Percentiles rank a stretch among this genome's conserved stretches.
Conservation (phyloP, 1,284 basidiomycete species). For the Leccinum solheimii region DNA sequence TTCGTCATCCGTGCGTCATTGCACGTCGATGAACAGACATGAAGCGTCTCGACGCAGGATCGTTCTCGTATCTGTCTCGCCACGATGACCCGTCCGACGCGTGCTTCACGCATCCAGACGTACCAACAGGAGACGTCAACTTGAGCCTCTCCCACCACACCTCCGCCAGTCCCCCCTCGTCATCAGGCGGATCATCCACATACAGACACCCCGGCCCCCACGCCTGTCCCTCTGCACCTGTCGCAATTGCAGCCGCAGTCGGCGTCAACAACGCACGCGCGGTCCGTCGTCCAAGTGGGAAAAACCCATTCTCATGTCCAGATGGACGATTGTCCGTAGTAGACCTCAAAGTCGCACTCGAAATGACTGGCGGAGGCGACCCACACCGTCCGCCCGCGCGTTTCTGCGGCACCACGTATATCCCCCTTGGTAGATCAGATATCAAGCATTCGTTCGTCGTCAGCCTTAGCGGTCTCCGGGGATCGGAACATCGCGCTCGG, state of each 20-base stretch:
- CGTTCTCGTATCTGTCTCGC: conserved; percentile 25
- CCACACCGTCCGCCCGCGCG: background rate
- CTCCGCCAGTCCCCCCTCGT: conserved; percentile 9
- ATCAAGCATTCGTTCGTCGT: background rate
- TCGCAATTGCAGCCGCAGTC: background rate
- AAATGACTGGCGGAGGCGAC: background rate
- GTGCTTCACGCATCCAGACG: background rate
- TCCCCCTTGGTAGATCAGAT: background rate
- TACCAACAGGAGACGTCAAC: background rate
- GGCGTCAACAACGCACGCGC: conserved; percentile 12
- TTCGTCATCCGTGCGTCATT: conserved; percentile 5
- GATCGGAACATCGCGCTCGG: background rate
- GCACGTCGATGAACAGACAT: conserved; percentile 9
- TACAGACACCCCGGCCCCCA: conserved; percentile 20
- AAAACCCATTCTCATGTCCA: conserved; percentile 1
- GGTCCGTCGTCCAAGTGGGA: conserved; percentile 9
- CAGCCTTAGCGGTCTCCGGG: background rate
- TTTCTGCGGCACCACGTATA: conserved; percentile 26
- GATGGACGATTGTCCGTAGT: background rate
- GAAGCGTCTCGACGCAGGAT: conserved; percentile 19
- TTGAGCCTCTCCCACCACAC: conserved; percentile 10
- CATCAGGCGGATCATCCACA: conserved; percentile 12
- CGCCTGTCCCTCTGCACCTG: background rate
- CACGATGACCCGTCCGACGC: conserved; percentile 5
- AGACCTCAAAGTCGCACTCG: background rate